Base-by-base conservation (phyloP, 345 rosid genomes). In the Erodium maritimum region DNA sequence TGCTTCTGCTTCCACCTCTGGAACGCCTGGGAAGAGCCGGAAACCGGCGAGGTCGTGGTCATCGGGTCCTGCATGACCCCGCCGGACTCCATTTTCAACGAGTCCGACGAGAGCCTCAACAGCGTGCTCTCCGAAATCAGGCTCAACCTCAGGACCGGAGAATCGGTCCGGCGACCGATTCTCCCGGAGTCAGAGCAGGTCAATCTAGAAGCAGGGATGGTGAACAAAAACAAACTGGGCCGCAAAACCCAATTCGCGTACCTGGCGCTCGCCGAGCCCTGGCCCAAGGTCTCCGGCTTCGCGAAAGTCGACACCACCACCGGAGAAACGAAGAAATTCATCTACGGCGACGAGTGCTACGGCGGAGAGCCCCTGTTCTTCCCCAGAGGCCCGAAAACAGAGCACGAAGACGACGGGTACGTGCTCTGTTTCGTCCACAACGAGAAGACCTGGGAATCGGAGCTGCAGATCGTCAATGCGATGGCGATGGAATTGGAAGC, bases 41-140 rank as follows among this genome's bases (percentile, higher is more conserved):
- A 88, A 57, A 64, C 84, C 5, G 81, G 88, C 20, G 98, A 91
- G 50, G 77, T 86, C 2, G 95, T 91, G 19, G 96, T 91, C 60
- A 86, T 91, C 37, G 96, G 98, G 23, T 91, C 98, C 14, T 88
- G 96, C 72, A 91, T 91, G 96, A 86, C 99, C n/a, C 99, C 96
- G 11, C 80, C 95, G 17, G 99, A 91, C 75, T 91, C 99, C 0
- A 84, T 91, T 69, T 91, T 91, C 75, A 91, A 91, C 66, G 96
- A 91, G 70, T 79, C 84, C 19, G 95, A 88, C 25, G 96, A 88
- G 74, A 81, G 76, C 54, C 73, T 91, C 16, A 56, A 80, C 61
- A 84, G 91, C n/a, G 87, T 86, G 16, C 56, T 91, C 5, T 88
- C 95, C 2, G 98, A 91, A 62, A 86, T 91, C 60, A 73, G 98